A percentile compares a stretch with the other conserved stretches of the same genome.
phyloP scores from a whole-genome alignment of 805 yeast species.

The Tetrapisispora phaffii region DNA sequence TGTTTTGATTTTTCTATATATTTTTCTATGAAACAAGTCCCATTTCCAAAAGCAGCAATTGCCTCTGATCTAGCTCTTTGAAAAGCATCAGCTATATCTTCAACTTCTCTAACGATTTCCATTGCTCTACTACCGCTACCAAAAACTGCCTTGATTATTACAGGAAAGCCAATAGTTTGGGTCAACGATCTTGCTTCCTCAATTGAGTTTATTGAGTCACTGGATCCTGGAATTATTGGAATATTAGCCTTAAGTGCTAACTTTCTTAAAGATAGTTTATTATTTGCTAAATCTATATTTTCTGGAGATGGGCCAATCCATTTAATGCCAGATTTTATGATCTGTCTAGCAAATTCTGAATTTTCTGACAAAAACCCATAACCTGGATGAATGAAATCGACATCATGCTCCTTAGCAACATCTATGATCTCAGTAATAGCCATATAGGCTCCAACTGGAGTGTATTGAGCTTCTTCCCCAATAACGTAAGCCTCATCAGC shows the following conservation, averaged over 20 bases:
- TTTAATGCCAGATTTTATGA: constrained; percentile 76
- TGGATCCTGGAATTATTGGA: constrained; percentile 94
- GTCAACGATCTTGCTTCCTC: constrained; percentile 74
- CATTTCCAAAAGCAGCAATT: constrained; percentile 89
- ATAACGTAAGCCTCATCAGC: constrained; percentile 88
- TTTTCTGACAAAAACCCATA: constrained; percentile 84
- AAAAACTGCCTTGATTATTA: constrained; percentile 93
- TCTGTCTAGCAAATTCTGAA: constrained; percentile 84
- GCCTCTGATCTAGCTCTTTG: constrained; percentile 89
- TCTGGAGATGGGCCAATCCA: constrained; percentile 89
- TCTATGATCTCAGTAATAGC: constrained; percentile 87
- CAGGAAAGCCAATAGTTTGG: constrained; percentile 78
- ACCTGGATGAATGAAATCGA: constrained; percentile 84
- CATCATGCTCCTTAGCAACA: constrained; percentile 67
- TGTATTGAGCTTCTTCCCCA: constrained; percentile 70
- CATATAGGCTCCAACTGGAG: constrained; percentile 91
- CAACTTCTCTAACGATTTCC: constrained; percentile 96
- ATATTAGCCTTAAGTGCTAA: constrained; percentile 71
- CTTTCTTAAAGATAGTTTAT: constrained; percentile 84
- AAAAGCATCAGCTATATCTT: constrained; percentile 81
- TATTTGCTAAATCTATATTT: constrained; percentile 89
- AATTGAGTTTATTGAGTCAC: constrained; percentile 78
- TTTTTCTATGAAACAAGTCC: constrained; percentile 92
- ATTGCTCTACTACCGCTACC: constrained; percentile 99
- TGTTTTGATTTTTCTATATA: constrained; percentile 91